Conservation (phyloP, 2,329 filamentous ascomycete species). For the Calonectria pteridis region DNA sequence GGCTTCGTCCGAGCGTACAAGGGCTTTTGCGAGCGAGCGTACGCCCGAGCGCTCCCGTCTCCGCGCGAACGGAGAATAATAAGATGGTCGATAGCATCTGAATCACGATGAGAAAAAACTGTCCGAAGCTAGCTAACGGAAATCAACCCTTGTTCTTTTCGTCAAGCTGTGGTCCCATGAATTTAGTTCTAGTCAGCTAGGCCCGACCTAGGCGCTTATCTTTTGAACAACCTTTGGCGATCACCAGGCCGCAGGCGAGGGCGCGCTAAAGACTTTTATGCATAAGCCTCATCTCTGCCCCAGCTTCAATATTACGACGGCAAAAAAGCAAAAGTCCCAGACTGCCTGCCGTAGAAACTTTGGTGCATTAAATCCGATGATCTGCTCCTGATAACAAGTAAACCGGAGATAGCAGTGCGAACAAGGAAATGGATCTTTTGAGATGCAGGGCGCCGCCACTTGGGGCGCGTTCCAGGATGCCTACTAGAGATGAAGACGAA, state of each 20-base stretch:
- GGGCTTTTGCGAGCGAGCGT: neutral
- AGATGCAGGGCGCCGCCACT: neutral
- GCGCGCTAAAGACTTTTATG: neutral
- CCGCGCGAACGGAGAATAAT: neutral
- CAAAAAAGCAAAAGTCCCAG: neutral
- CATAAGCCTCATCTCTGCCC: neutral
- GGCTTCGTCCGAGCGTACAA: constrained; percentile 6
- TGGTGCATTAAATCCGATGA: neutral
- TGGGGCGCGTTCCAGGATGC: neutral
- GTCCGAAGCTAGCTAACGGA: neutral
- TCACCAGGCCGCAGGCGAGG: neutral
- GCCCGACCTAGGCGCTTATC: neutral
- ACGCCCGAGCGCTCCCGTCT: neutral
- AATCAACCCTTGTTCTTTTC: neutral
- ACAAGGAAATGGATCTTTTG: neutral
- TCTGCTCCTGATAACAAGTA: neutral
- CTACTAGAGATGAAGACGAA: neutral
- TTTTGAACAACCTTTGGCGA: neutral
- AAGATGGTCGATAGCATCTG: neutral
- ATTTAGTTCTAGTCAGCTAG: neutral
- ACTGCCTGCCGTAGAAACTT: neutral
- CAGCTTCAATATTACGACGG: neutral
- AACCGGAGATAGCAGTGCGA: neutral
- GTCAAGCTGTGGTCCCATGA: neutral
- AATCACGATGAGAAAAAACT: neutral